These are phyloP conservation scores for Coemansia sp. DNA, from an alignment of 192 early-diverging fungal species.

Conservation along the genomic window DNA sequence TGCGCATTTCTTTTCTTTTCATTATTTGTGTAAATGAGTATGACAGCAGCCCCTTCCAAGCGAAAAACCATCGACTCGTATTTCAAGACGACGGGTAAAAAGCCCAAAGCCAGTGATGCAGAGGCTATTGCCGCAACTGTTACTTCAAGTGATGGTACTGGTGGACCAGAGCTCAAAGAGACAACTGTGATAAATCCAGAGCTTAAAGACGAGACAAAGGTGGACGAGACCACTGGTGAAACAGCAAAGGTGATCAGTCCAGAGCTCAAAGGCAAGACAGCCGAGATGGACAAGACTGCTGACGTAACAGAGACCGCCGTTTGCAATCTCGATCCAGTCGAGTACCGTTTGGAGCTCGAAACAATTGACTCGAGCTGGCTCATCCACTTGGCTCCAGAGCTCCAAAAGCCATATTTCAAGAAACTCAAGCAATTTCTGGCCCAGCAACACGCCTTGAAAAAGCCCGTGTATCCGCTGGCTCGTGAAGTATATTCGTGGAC, in stretches of 20 bases:
- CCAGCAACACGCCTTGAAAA: conserved; percentile 53
- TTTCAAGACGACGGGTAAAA: conserved; percentile 10
- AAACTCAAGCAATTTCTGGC: conserved; percentile 72
- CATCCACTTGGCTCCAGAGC: conserved; percentile 57
- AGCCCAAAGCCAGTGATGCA: neutral
- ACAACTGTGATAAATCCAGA: too few species aligned
- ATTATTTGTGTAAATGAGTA: neutral
- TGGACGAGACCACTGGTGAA: too few species aligned
- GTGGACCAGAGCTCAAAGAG: too few species aligned
- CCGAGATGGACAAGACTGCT: neutral
- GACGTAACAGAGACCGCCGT: neutral
- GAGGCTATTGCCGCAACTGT: too few species aligned
- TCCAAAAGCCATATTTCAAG: conserved; percentile 57
- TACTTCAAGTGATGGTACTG: too few species aligned
- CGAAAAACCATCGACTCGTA: conserved; percentile 50
- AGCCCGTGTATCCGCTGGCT: conserved; percentile 72
- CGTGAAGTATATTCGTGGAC: conserved; percentile 83
- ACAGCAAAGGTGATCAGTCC: too few species aligned
- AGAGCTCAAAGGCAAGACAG: neutral
- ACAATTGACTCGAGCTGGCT: conserved; percentile 80
- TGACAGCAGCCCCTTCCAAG: neutral
- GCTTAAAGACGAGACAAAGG: too few species aligned
- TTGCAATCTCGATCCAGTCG: neutral
- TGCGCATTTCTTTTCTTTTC: conserved; percentile 2
- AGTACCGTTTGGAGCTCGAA: conserved; percentile 58